Base-by-base conservation (phyloP, 805 yeast species). In the Saccharomycopsis amapae region DNA sequence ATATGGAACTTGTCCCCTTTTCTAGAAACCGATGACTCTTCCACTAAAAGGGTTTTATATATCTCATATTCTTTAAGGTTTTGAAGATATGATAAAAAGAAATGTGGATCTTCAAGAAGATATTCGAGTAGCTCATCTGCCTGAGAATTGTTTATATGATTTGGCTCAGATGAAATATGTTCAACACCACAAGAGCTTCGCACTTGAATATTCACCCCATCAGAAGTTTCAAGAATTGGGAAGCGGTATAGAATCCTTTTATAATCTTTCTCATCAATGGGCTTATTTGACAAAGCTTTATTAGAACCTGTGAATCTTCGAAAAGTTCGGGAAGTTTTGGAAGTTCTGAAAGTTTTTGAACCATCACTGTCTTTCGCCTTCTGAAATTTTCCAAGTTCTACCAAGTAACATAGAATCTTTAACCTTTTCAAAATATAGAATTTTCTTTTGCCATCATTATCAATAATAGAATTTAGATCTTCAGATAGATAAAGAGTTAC, bases 1-100 rank as follows among this genome's bases (percentile, higher is more conserved):
- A 71, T 62, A 45, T 67, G 52, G 15, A 23, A 18, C n/a, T 25
- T 17, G 13, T 41, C 39, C 6, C 25, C 20, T 9, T 38, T 35
- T 10, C 19, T 33, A 3, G 45, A 20, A n/a, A n/a, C n/a, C 17
- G 36, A 19, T 17, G 18, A 12, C 6, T 50, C 50, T 9, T 45
- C 45, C 7, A 22, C 42, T 37, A 34, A 24, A 2, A 46, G 24
- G 4, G 26, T 26, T 18, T 25, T 35, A 23, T 42, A 46, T 20
- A 28, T 33, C 5, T 34, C 38, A 23, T 42, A 47, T 32, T 37
- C 38, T 7, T 15, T 34, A 20, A 50, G 31, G 25, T 42, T 25
- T 22, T 31, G 24, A 15, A 46, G 6, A 5, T 23, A 17, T 12
- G 28, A 12, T 22, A 42, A 9, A 10, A 30, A 33, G 19, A 42